Conservation (phyloP, 176 grass and related monocot species). For the Areca catechu region DNA sequence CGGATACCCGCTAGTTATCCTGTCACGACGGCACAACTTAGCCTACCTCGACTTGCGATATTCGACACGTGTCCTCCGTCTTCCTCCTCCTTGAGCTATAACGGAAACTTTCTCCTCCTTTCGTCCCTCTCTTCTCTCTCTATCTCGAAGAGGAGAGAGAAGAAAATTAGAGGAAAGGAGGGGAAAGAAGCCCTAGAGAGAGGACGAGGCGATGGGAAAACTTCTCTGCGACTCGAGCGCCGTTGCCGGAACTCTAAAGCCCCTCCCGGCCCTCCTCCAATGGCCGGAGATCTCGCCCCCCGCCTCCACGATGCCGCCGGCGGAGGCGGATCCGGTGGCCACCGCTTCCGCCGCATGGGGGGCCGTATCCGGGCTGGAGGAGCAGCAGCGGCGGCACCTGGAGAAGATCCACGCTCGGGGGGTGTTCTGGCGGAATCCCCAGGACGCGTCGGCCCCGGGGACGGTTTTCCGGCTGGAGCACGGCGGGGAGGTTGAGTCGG, state of each 20-base stretch:
- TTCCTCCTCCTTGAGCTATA: too few species aligned
- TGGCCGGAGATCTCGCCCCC: conserved; percentile 27
- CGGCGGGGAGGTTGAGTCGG: conserved; percentile 79
- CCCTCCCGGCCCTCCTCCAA: conserved; percentile 31
- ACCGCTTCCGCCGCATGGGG: conserved; percentile 29
- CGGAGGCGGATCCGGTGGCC: neutral
- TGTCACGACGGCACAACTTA: too few species aligned
- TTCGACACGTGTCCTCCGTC: too few species aligned
- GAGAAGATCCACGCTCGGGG: conserved; percentile 75
- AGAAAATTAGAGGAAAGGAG: neutral
- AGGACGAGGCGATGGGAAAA: conserved; percentile 58
- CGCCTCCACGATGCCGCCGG: neutral
- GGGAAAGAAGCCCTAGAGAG: conserved; percentile 45
- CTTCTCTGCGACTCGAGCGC: conserved; percentile 74
- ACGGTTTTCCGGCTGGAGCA: conserved; percentile 71
- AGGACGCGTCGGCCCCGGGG: conserved; percentile 5
- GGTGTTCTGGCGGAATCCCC: conserved; percentile 57
- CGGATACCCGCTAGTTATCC: too few species aligned
- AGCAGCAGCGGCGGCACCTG: conserved; percentile 78
- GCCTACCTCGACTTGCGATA: too few species aligned
- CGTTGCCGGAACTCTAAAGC: conserved; percentile 52
- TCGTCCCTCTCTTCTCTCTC: too few species aligned
- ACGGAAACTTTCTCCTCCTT: too few species aligned
- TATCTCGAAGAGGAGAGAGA: neutral
- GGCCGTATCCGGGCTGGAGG: conserved; percentile 58